Evolutionary conservation across 169 alveolate genomes (phyloP), one percentile per base, ranked within the genome.

Genomic region (Plasmodium gallinaceum): DNA sequence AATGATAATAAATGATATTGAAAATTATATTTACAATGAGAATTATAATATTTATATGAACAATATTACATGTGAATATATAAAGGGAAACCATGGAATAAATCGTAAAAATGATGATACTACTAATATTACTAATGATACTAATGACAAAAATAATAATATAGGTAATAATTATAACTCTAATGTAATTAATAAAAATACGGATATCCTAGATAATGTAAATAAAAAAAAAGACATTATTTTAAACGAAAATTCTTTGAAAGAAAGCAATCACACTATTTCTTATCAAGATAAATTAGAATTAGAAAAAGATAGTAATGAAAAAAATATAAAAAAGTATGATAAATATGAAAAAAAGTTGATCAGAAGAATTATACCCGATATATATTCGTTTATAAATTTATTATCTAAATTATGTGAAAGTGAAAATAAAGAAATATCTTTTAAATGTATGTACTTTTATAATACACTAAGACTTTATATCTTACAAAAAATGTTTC

Each of bases 361-460:
- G 0, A 45, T 66, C 18, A 66, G 90, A 61, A 80, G 90, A 46
- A 80, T 64, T 32, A 54, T 80, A 68, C 90, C 90, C 18, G 68
- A 66, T 46, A 51, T 68, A 80, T 80, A 80, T 32, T 80, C 90
- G 54, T 80, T 80, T 48, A 62, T 80, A 4, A 80, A 80, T 80
- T 80, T 80, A 61, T 61, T 80, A 61, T 65, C 90, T 6, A 80
- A 80, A 68, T 68, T 80, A 37, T 80, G 90, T 46, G 90, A 80
- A 51, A 80, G 90, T 51, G 90, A 80, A 52, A 80, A 68, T 72
- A 18, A 37, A 46, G 18, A 26, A 32, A 80, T 80, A 52, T 80
- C 90, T 22, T 69, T 52, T 68, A 80, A 80, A 46, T 80, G 90
- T 18, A 80, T 80, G 90, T 72, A 80, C 20, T 80, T 80, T 37